phyloP scores from a whole-genome alignment of 2,329 filamentous ascomycete species.

The Phialocephala subalpina region DNA sequence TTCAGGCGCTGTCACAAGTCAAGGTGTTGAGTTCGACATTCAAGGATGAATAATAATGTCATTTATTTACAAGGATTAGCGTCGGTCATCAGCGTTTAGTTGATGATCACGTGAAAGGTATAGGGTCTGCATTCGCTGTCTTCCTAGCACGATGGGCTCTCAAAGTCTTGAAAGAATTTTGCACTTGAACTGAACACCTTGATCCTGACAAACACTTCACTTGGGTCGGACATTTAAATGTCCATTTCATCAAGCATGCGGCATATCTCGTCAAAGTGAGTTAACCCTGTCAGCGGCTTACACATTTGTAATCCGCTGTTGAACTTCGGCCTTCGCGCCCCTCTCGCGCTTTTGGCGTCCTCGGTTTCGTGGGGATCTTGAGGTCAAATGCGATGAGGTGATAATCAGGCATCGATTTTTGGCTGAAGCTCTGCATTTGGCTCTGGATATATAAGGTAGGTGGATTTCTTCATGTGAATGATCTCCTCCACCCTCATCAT shows the following conservation, averaged over 20 bases:
- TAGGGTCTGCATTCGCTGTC: no score
- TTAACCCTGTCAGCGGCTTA: background rate
- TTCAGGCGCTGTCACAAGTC: background rate
- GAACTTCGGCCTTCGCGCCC: conserved; percentile 1
- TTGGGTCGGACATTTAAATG: conserved; percentile 4
- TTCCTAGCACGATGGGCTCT: no score
- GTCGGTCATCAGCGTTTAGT: conserved; percentile 14
- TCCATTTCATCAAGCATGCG: background rate
- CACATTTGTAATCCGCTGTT: background rate
- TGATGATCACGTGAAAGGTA: background rate
- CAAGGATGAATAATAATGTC: conserved; percentile 17
- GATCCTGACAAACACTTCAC: background rate
- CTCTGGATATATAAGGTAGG: conserved; percentile 19
- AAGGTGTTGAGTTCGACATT: background rate
- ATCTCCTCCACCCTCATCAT: conserved; percentile 5
- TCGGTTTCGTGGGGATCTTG: conserved; percentile 11
- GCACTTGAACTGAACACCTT: background rate
- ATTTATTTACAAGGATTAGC: background rate
- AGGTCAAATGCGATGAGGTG: conserved; percentile 15
- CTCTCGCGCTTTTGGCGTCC: background rate
- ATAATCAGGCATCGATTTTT: conserved; percentile 9
- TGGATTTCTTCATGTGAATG: background rate
- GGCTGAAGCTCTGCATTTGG: background rate
- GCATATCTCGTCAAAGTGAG: background rate
- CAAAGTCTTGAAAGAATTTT: background rate